A percentile compares a stretch with the other conserved stretches of the same genome.
Conservation (phyloP, 176 grass and related monocot genomes). For the Dendrocalamus sinicus region DNA sequence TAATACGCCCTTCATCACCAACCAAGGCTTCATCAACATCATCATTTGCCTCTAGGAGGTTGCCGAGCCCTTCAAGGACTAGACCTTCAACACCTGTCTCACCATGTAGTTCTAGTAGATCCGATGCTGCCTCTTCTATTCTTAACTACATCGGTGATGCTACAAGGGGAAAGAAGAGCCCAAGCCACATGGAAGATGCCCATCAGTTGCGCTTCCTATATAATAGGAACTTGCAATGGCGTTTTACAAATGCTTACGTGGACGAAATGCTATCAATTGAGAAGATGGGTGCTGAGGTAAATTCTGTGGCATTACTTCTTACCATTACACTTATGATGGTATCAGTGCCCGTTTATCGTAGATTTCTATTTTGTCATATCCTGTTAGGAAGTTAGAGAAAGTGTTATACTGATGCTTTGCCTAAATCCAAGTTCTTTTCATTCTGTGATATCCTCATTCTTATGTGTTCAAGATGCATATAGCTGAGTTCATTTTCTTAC, state of each 20-base stretch:
- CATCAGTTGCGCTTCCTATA: constrained; percentile 82
- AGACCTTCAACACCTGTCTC: constrained; percentile 87
- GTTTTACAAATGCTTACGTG: constrained; percentile 80
- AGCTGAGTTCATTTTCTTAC: constrained; percentile 38
- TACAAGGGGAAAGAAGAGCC: constrained; percentile 74
- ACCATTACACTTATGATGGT: background rate
- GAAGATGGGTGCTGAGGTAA: constrained; percentile 88
- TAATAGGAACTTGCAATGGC: constrained; percentile 87
- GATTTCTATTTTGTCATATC: constrained; percentile 6
- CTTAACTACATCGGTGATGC: constrained; percentile 72
- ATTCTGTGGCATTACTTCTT: constrained; percentile 28
- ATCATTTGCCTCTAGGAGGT: constrained; percentile 59
- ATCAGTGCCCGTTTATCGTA: constrained; percentile 21
- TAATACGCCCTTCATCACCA: constrained; percentile 63
- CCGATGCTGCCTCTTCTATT: constrained; percentile 60
- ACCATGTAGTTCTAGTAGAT: constrained; percentile 73
- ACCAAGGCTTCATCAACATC: constrained; percentile 46
- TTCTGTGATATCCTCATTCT: constrained; percentile 23
- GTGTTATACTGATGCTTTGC: background rate
- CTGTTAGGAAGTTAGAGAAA: constrained; percentile 1
- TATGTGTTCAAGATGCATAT: constrained; percentile 17
- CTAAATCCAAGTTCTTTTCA: constrained; percentile 26
- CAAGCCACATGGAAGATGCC: constrained; percentile 73
- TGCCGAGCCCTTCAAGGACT: constrained; percentile 66
- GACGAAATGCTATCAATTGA: constrained; percentile 78